These are phyloP conservation scores for Tolypocladium album DNA, from an alignment of 2,329 filamentous ascomycete genomes.

Conservation along the genomic window DNA sequence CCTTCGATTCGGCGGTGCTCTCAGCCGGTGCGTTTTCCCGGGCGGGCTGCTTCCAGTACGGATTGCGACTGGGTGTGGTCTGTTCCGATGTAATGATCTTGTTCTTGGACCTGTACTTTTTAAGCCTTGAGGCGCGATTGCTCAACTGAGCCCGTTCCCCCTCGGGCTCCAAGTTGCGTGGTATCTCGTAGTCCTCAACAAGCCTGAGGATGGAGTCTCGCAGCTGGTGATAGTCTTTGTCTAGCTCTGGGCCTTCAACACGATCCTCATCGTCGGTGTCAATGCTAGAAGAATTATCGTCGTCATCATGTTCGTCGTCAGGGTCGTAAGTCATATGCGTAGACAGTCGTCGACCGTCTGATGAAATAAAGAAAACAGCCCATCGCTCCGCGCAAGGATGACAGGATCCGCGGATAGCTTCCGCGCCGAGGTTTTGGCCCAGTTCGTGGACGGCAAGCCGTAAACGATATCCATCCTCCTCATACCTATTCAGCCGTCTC, in stretches of 20 bases:
- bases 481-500: conserved; percentile 39
- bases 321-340: conserved; percentile 63
- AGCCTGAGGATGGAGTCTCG: conserved; percentile 72
- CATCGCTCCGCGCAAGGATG: conserved; percentile 77
- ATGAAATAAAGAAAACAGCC: conserved; percentile 70
- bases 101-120: conserved; percentile 50
- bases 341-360: conserved; percentile 59
- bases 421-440: conserved; percentile 51
- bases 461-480: conserved; percentile 55
- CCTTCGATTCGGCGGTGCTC: conserved; percentile 3
- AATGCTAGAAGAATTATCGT: conserved; percentile 49
- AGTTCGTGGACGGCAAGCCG: conserved; percentile 62
- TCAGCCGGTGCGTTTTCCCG: conserved; percentile 3
- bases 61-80: conserved; percentile 46
- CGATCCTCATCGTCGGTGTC: conserved; percentile 53
- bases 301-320: conserved; percentile 55
- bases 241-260: conserved; percentile 50
- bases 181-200: conserved; percentile 74
- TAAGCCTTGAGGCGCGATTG: conserved; percentile 54
- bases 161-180: conserved; percentile 51
- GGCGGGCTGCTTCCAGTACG: conserved; percentile 33
- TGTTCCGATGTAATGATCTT: conserved; percentile 40
- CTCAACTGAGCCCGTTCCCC: conserved; percentile 55
- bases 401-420: conserved; percentile 54
- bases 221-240: conserved; percentile 71